Base-by-base conservation (phyloP, 2,329 filamentous ascomycete species). In the Paecilomyces dactylethromorphus region DNA sequence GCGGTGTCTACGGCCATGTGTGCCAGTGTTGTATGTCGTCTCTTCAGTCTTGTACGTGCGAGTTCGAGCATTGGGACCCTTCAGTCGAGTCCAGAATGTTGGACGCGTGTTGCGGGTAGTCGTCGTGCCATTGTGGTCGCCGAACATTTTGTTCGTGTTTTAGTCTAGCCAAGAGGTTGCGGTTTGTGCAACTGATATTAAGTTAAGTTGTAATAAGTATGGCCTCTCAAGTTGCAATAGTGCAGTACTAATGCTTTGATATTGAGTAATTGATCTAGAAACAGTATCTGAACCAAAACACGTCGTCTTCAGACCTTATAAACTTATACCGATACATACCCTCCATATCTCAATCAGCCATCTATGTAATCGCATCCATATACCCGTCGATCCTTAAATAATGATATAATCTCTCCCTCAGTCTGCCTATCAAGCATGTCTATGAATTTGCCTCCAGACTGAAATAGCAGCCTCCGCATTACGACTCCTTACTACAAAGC, bases 21-120 rank as follows among this genome's bases (percentile, higher is more conserved):
- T 26, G 5, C 24, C 35, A 18, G 35, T 45, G 35, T n/a, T n/a
- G 15, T 45, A 18, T 15, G 35, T 45, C 4, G 56, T 60, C 1
- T 56, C 59, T 39, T 60, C 59, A n/a, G 72, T 74, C 26, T 74
- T 73, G 55, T 71, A 68, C 1, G 69, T 74, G 54, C 70, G 70
- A 50, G 67, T 70, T 51, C 68, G 69, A 7, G 68, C 65, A 53
- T 63, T 61, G 49, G 68, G 74, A 54, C 78, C 79, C 11, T 80
- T 74, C 13, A 86, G 78, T 57, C 82, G 79, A 56, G 79, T 80
- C 75, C 84, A 80, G 53, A 86, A 74, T 35, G 78, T 79, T 18
- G 82, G 82, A 60, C 81, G 80, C 35, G 67, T 73, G 63, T 73
- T 77, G 49, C 74, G 69, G 52, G 76, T 75, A 61, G 73, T 74